phyloP scores from a whole-genome alignment of 1,139 yeast genomes.

The Nakaseomyces nivariensis region DNA sequence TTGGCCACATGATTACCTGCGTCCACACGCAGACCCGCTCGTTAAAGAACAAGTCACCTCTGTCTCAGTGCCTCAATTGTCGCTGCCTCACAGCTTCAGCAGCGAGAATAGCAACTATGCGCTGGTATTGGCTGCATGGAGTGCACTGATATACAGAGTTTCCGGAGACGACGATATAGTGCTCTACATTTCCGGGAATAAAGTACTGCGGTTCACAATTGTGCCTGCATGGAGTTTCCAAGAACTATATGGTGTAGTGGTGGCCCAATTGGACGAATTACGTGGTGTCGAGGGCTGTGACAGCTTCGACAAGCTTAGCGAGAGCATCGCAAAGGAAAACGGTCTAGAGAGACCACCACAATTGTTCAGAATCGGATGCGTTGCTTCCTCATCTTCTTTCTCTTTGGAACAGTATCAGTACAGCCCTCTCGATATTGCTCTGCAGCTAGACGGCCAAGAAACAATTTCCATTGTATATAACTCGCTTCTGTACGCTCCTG shows the following conservation, averaged over 20 bases:
- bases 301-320: conserved; percentile 50
- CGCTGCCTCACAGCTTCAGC: conserved; percentile 15
- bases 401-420: conserved; percentile 19
- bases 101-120: conserved; percentile 32
- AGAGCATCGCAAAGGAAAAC: conserved; percentile 39
- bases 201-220: conserved; percentile 51
- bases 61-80: conserved; percentile 32
- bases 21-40: conserved; percentile 62
- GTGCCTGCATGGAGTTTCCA: conserved; percentile 44
- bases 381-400: conserved; percentile 11
- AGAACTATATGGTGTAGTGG: conserved; percentile 33
- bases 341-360: conserved; percentile 51
- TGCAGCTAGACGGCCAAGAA: conserved; percentile 14
- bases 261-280: conserved; percentile 30
- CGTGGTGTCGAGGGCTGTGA: conserved; percentile 33
- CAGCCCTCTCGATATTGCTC: conserved; percentile 22
- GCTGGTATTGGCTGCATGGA: conserved; percentile 57
- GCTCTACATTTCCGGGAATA: conserved; percentile 54
- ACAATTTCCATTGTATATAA: conserved; percentile 41
- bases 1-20: conserved; percentile 77
- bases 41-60: conserved; percentile 48
- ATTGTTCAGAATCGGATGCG: conserved; percentile 37
- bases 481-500: conserved; percentile 60
- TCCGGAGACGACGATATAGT: conserved; percentile 93
- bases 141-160: conserved; percentile 62